Percentiles rank a stretch among this genome's conserved stretches.
Conservation (phyloP, 1,139 yeast species). For the Geotrichum phurueaensis region DNA sequence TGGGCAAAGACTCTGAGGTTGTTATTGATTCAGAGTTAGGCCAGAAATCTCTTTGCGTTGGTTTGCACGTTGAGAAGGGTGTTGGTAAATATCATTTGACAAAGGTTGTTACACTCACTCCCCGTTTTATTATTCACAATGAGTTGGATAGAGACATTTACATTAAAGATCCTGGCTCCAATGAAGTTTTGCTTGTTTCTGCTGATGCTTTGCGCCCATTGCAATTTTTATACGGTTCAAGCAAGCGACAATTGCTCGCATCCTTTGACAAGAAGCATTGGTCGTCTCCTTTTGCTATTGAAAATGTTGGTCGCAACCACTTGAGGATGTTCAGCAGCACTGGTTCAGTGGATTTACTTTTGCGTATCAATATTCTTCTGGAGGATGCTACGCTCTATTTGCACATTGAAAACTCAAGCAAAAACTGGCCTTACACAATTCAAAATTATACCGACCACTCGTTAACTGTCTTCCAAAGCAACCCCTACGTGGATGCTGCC, state of each 20-base stretch:
- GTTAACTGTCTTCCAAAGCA: constrained; percentile 76
- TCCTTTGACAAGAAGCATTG: constrained; percentile 58
- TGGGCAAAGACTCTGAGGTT: constrained; percentile 74
- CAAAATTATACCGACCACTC: constrained; percentile 82
- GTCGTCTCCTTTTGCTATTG: constrained; percentile 83
- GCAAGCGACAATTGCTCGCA: constrained; percentile 48
- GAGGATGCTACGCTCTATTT: constrained; percentile 79
- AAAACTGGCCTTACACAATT: constrained; percentile 87
- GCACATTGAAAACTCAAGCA: constrained; percentile 63
- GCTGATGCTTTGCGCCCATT: constrained; percentile 55
- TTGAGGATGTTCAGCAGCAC: constrained; percentile 61
- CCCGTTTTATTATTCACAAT: constrained; percentile 73
- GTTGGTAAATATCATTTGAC: constrained; percentile 71
- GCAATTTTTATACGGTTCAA: constrained; percentile 49
- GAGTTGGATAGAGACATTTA: constrained; percentile 51
- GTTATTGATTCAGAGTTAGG: constrained; percentile 51
- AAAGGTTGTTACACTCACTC: constrained; percentile 73
- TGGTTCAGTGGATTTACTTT: constrained; percentile 53
- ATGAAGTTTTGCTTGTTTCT: constrained; percentile 34
- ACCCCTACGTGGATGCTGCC: constrained; percentile 69
- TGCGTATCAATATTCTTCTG: constrained; percentile 65
- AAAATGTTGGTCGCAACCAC: constrained; percentile 76
- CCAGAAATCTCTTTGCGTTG: constrained; percentile 57
- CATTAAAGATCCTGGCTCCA: constrained; percentile 54
- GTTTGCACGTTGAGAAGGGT: constrained; percentile 75